A percentile compares a stretch with the other conserved stretches of the same genome.
Conservation (phyloP, 495 filamentous ascomycete species). For the Penicillium psychrofluorescens region DNA sequence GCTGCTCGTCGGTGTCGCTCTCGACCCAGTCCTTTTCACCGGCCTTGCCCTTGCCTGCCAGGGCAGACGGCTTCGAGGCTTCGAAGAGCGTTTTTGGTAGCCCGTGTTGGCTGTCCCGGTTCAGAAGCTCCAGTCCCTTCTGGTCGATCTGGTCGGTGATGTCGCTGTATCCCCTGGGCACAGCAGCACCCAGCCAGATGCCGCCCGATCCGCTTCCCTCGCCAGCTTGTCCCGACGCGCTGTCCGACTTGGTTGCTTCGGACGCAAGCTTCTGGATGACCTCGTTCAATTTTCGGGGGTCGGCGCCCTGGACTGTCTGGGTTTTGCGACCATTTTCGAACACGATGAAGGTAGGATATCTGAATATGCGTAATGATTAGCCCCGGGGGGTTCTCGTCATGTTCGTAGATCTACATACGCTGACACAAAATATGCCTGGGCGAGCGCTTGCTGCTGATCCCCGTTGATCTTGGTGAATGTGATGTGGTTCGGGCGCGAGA, state of each 20-base stretch:
- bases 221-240: constrained; percentile 36
- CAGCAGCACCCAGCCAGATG: constrained; percentile 62
- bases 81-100: constrained; percentile 67
- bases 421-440: constrained; percentile 62
- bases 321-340: constrained; percentile 67
- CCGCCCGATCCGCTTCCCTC: constrained; percentile 34
- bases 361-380: background rate
- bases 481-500: constrained; percentile 65
- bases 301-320: constrained; percentile 66
- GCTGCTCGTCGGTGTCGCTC: constrained; percentile 96
- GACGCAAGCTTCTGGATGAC: constrained; percentile 65
- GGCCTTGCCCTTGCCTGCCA: constrained; percentile 46
- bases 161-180: constrained; percentile 76
- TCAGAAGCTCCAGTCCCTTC: constrained; percentile 78
- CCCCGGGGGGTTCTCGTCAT: background rate
- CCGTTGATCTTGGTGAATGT: constrained; percentile 85
- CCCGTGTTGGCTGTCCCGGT: constrained; percentile 66
- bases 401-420: constrained; percentile 38
- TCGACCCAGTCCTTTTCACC: constrained; percentile 79
- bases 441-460: constrained; percentile 67
- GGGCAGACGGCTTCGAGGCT: constrained; percentile 53
- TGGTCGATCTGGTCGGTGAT: constrained; percentile 74
- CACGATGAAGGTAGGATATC: constrained; percentile 76
- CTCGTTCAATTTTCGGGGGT: constrained; percentile 58
- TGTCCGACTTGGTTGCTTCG: constrained; percentile 54